These are phyloP conservation scores for Curvularia verruculosa DNA, from an alignment of 2,329 filamentous ascomycete species.

Conservation along the genomic window DNA sequence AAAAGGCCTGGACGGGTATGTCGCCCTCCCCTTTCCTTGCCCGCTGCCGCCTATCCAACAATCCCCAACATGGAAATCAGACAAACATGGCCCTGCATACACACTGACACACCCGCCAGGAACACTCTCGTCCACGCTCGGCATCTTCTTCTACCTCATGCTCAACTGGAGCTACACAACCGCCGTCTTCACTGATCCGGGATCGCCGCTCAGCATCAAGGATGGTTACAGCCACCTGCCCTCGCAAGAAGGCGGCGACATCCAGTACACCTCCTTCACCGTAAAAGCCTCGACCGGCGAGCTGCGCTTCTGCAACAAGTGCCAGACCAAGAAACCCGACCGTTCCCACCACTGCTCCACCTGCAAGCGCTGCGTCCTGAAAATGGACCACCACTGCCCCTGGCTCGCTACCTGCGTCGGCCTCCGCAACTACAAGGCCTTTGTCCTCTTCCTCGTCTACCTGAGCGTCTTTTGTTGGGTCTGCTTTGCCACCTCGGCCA, in stretches of 20 bases:
- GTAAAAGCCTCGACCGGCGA: conserved; percentile 86
- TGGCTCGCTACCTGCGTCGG: conserved; percentile 97
- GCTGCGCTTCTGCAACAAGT: conserved; percentile 94
- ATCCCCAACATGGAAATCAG: neutral
- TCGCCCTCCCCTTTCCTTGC: conserved; percentile 6
- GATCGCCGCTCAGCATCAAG: conserved; percentile 62
- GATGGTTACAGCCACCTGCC: conserved; percentile 80
- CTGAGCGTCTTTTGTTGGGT: conserved; percentile 84
- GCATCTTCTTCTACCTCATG: conserved; percentile 74
- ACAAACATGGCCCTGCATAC: neutral
- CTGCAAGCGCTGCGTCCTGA: conserved; percentile 90
- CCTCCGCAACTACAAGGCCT: conserved; percentile 92
- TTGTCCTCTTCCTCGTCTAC: conserved; percentile 90
- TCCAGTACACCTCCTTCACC: conserved; percentile 76
- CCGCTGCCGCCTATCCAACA: too few relatives aligned
- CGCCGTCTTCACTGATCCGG: conserved; percentile 91
- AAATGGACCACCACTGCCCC: conserved; percentile 99
- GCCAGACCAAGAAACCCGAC: conserved; percentile 91
- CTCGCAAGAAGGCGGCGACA: conserved; percentile 64
- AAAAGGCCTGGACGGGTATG: conserved; percentile 47
- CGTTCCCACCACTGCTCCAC: conserved; percentile 96
- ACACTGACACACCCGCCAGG: conserved; percentile 30
- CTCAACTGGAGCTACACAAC: conserved; percentile 89
- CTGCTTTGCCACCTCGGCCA: conserved; percentile 74
- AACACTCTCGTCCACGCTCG: conserved; percentile 63